A percentile compares a stretch with the other conserved stretches of the same genome.
phyloP scores from a whole-genome alignment of 208 protist genomes.

The Acanthamoeba rhysodes region DNA sequence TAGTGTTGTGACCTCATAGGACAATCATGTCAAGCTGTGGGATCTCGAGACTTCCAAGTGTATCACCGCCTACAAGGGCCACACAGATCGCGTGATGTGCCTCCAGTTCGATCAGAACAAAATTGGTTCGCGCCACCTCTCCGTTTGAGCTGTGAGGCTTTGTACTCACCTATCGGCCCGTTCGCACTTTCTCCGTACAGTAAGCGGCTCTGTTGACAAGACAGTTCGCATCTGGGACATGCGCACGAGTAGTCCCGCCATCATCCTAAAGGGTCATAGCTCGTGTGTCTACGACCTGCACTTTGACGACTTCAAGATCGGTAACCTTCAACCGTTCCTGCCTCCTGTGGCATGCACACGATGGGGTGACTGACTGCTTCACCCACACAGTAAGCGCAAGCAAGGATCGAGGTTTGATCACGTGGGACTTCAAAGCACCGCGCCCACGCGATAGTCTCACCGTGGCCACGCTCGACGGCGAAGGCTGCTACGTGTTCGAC shows the following conservation, averaged over 20 bases:
- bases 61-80: slow-evolving; percentile 34
- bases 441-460: background rate
- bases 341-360: background rate
- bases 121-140: slow-evolving; percentile 17
- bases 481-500: slow-evolving; percentile 43
- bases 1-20: background rate
- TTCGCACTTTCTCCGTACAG: background rate
- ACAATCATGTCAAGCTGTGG: slow-evolving; percentile 63
- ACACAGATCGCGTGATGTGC: slow-evolving; percentile 59
- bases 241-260: slow-evolving; percentile 25
- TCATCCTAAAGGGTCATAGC: slow-evolving; percentile 21
- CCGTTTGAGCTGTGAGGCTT: background rate
- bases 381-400: slow-evolving; percentile 25
- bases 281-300: slow-evolving; percentile 32
- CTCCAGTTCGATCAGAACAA: slow-evolving; percentile 61
- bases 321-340: background rate
- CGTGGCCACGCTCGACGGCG: slow-evolving; percentile 10
- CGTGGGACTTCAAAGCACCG: slow-evolving; percentile 51
- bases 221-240: slow-evolving; percentile 45
- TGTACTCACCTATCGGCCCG: background rate
- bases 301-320: slow-evolving; percentile 63
- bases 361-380: background rate
- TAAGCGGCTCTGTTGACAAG: slow-evolving; percentile 45
- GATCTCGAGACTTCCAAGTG: slow-evolving; percentile 48
- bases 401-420: slow-evolving; percentile 34